A percentile compares a stretch with the other conserved stretches of the same genome.
These are phyloP conservation scores for Colletotrichum liriopes DNA, from an alignment of 2,329 filamentous ascomycete species.

Conservation along the genomic window DNA sequence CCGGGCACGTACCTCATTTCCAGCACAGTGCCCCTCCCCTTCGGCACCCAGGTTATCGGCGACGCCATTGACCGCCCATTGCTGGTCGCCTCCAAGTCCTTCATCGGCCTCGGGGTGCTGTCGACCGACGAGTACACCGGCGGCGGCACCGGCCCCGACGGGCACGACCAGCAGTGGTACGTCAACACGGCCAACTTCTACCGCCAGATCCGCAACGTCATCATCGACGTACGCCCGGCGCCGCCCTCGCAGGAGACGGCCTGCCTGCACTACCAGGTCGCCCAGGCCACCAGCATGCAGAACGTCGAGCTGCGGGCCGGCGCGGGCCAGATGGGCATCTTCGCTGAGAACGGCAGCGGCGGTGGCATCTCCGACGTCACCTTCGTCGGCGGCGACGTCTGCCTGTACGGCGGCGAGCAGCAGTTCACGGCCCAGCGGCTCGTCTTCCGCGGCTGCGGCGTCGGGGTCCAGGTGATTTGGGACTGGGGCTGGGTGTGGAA, in stretches of 20 bases:
- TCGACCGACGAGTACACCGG: conserved; percentile 40
- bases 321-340: conserved; percentile 43
- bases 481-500: conserved; percentile 44
- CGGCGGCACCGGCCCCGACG: conserved; percentile 33
- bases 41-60: conserved; percentile 46
- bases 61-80: conserved; percentile 33
- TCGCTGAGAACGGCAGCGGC: conserved; percentile 56
- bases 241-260: neutral
- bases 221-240: conserved; percentile 35
- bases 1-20: conserved; percentile 46
- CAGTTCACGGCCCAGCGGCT: conserved; percentile 35
- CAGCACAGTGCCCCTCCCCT: conserved; percentile 42
- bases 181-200: conserved; percentile 43
- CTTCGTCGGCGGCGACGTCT: conserved; percentile 71
- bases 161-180: conserved; percentile 38
- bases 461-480: conserved; percentile 36
- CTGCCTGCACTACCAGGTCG: conserved; percentile 42
- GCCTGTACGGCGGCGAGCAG: conserved; percentile 48
- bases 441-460: conserved; percentile 19
- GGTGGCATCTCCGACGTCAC: conserved; percentile 71
- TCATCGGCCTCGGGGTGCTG: conserved; percentile 41
- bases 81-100: conserved; percentile 14
- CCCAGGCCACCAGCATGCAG: conserved; percentile 47
- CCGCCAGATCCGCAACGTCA: conserved; percentile 43
- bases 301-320: conserved; percentile 42